Evolutionary conservation across 352 stramenopile genomes (phyloP).

Genomic region (Phytophthora pseudosyringae): DNA sequence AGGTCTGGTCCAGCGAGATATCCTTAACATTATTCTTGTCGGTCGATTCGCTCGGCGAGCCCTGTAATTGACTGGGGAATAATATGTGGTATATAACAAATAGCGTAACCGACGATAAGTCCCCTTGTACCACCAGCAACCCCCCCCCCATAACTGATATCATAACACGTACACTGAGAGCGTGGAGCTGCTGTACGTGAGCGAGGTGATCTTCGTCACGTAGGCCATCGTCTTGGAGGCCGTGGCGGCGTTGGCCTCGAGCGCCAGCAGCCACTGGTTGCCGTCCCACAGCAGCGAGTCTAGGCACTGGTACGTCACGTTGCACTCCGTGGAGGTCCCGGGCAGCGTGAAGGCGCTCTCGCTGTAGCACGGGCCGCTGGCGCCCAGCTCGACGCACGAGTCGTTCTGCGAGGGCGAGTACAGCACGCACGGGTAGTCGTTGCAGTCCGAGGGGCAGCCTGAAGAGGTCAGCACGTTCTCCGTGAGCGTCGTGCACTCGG

Average conservation of each 20-base stretch:
- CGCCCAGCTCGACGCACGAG: conserved; percentile 32
- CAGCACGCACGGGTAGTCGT: conserved; percentile 47
- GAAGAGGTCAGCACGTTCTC: conserved; percentile 60
- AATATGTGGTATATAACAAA: conserved; percentile 14
- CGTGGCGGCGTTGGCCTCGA: conserved; percentile 32
- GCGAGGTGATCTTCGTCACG: conserved; percentile 53
- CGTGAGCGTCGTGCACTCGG: conserved; percentile 47
- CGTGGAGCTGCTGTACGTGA: conserved; percentile 40
- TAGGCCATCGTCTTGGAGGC: conserved; percentile 45
- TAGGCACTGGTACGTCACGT: conserved; percentile 69
- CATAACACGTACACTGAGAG: conserved; percentile 52
- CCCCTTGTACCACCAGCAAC: conserved; percentile 15
- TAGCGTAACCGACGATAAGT: not conserved
- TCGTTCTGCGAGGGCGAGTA: conserved; percentile 52
- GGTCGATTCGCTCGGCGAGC: conserved; percentile 28
- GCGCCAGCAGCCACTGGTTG: conserved; percentile 45
- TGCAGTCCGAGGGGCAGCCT: conserved; percentile 48
- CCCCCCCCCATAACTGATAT: not conserved
- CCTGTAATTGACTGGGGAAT: conserved; percentile 41
- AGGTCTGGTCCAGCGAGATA: conserved; percentile 51
- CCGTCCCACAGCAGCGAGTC: conserved; percentile 46
- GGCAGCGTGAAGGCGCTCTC: conserved; percentile 37
- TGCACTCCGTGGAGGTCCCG: conserved; percentile 33
- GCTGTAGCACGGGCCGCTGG: conserved; percentile 44
- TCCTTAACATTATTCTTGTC: conserved; percentile 54